phyloP scores from a whole-genome alignment of 2,329 filamentous ascomycete genomes.

The Penicillium nordicum region DNA sequence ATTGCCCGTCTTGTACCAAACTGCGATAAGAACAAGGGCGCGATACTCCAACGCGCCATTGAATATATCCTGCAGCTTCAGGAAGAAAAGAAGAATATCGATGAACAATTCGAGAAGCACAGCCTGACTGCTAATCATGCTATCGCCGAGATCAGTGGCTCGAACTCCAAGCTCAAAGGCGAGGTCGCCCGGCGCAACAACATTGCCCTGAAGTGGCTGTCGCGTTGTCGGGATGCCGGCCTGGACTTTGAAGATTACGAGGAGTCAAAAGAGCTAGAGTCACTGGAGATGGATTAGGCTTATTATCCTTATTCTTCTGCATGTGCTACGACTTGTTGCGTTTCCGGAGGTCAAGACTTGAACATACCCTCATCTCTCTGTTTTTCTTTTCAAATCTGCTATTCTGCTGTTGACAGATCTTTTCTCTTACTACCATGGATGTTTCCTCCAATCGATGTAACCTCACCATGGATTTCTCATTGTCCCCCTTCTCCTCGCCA shows the following conservation, averaged over 20 bases:
- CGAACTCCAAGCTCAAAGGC: constrained; percentile 92
- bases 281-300: constrained; percentile 35
- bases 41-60: constrained; percentile 88
- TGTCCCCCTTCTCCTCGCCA: neutral
- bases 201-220: constrained; percentile 51
- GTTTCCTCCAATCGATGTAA: constrained; percentile 4
- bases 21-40: constrained; percentile 98
- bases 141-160: constrained; percentile 81
- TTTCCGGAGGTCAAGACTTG: constrained; percentile 24
- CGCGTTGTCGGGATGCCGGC: constrained; percentile 47
- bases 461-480: neutral
- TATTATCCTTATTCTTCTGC: constrained; percentile 12
- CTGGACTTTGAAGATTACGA: constrained; percentile 50
- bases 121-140: constrained; percentile 46
- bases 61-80: constrained; percentile 85
- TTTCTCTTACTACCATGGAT: neutral
- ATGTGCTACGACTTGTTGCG: constrained; percentile 29
- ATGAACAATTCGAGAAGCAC: constrained; percentile 42
- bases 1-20: constrained; percentile 95
- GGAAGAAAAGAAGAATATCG: constrained; percentile 44
- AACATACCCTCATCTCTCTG: constrained; percentile 26
- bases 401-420: constrained; percentile 5
- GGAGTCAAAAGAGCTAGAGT: constrained; percentile 41
- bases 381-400: constrained; percentile 19
- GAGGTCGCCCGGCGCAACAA: constrained; percentile 86